phyloP scores from a whole-genome alignment of 2,329 filamentous ascomycete species.

The Pyrenochaeta sp. region DNA sequence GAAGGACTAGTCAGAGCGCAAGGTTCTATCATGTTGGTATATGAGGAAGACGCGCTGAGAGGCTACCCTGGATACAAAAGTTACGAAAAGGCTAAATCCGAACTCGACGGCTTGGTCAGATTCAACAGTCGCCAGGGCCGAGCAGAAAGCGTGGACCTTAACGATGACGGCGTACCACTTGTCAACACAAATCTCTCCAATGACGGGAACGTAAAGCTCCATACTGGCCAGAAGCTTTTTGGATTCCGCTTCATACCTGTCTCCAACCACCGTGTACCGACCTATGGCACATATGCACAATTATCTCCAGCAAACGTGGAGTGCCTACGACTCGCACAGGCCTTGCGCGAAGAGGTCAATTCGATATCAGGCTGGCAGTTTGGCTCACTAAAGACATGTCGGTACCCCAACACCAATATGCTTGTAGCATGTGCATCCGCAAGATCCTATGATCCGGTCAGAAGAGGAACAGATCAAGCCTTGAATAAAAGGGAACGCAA shows the following conservation, averaged over 20 bases:
- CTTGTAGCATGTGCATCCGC: not conserved
- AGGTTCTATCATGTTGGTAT: not conserved
- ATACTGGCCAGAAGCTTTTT: not conserved
- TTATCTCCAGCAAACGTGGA: not conserved
- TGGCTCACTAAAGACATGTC: not conserved
- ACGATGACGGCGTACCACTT: not conserved
- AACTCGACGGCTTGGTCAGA: not conserved
- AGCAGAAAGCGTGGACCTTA: no score
- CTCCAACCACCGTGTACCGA: not conserved
- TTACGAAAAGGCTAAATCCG: not conserved
- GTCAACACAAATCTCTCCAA: not conserved
- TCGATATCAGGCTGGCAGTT: not conserved
- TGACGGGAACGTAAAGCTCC: not conserved
- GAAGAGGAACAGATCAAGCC: not conserved
- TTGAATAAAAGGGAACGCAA: not conserved
- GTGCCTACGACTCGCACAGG: not conserved
- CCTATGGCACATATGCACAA: not conserved
- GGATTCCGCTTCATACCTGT: not conserved
- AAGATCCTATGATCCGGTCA: not conserved
- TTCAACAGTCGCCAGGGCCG: not conserved
- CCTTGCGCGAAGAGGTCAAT: not conserved
- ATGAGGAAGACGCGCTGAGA: not conserved
- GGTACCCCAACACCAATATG: not conserved
- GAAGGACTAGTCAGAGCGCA: not conserved
- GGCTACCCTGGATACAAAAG: not conserved